Percentiles rank a stretch among this genome's conserved stretches.
Evolutionary conservation across 345 rosid species (phyloP).

Genomic region (Aurinia saxatilis): DNA sequence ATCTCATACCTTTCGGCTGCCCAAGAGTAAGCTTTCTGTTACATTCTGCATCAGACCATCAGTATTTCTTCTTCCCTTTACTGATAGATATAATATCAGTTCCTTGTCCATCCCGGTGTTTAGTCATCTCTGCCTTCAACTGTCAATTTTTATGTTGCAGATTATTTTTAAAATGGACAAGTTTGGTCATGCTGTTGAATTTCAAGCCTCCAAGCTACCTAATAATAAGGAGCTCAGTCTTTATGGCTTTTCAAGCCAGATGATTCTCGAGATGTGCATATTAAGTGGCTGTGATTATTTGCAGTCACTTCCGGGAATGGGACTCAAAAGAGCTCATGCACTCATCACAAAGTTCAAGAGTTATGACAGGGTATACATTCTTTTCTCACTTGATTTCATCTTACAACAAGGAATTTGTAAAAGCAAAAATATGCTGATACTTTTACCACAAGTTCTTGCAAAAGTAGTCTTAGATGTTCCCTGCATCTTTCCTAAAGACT

Average conservation of each 20-base stretch:
- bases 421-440: background rate
- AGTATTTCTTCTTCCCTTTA: background rate
- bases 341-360: conserved; percentile 70
- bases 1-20: conserved; percentile 96
- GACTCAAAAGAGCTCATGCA: conserved; percentile 87
- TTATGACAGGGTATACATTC: conserved; percentile 58
- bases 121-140: background rate
- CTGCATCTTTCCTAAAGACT: background rate
- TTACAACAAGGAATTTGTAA: background rate
- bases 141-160: conserved; percentile 25
- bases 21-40: conserved; percentile 62
- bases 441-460: background rate
- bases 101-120: background rate
- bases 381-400: conserved; percentile 8
- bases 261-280: conserved; percentile 98
- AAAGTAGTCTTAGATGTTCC: conserved; percentile 4
- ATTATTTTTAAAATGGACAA: conserved; percentile 94
- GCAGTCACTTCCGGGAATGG: conserved; percentile 94
- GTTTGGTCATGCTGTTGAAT: conserved; percentile 89
- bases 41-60: background rate
- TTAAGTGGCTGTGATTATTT: conserved; percentile 96
- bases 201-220: conserved; percentile 56
- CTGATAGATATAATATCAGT: background rate
- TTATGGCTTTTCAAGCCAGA: conserved; percentile 64
- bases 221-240: conserved; percentile 62